Percentiles rank a stretch among this genome's conserved stretches.
Evolutionary conservation across 257 asterid genomes (phyloP).

Genomic region (Lithospermum erythrorhizon): DNA sequence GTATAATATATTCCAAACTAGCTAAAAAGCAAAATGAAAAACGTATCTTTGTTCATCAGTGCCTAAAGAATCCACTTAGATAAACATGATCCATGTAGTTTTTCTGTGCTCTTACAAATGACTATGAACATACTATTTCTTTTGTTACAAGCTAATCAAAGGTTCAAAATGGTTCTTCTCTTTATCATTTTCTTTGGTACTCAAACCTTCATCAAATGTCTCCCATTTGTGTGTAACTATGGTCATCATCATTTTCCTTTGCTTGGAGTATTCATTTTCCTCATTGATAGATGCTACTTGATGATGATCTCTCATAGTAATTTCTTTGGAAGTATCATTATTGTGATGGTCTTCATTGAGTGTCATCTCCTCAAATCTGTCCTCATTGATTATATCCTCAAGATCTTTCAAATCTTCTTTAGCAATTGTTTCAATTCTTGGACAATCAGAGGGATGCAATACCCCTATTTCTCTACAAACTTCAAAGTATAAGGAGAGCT

Average conservation of each 20-base stretch:
- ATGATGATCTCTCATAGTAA: neutral
- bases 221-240: slow-evolving; percentile 29
- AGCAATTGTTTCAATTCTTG: slow-evolving; percentile 40
- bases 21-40: too few relatives aligned
- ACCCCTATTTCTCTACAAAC: slow-evolving; percentile 58
- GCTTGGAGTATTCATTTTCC: neutral
- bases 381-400: slow-evolving; percentile 40
- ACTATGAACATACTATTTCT: neutral
- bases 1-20: too few relatives aligned
- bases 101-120: too few relatives aligned
- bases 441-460: slow-evolving; percentile 35
- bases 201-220: slow-evolving; percentile 27
- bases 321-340: neutral
- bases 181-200: neutral
- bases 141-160: slow-evolving; percentile 18
- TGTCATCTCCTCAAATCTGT: neutral
- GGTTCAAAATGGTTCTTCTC: slow-evolving; percentile 11
- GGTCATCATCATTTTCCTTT: slow-evolving; percentile 10
- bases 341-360: neutral
- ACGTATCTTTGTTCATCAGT: too few relatives aligned
- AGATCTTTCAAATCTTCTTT: slow-evolving; percentile 54
- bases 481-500: slow-evolving; percentile 42
- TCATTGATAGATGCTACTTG: neutral
- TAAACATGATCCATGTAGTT: too few relatives aligned
- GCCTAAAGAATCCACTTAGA: too few relatives aligned